Conservation (phyloP, 345 rosid genomes). For the Pistacia integerrima region DNA sequence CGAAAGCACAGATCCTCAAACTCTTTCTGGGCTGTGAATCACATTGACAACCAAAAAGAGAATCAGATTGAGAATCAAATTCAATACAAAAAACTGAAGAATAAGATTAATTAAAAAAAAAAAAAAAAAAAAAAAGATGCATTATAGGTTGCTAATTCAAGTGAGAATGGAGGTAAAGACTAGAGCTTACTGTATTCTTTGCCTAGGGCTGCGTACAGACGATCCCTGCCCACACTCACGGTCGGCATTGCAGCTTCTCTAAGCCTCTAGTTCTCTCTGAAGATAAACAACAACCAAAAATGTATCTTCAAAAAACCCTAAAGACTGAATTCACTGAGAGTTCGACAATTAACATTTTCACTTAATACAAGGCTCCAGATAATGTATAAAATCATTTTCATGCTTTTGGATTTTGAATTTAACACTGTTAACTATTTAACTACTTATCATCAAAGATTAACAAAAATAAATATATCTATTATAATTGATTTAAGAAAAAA, state of each 20-base stretch:
- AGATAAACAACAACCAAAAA: background rate
- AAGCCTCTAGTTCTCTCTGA: background rate
- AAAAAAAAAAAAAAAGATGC: background rate
- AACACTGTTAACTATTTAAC: too few relatives aligned
- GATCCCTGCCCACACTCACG: conserved; percentile 80
- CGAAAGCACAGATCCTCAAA: conserved; percentile 89
- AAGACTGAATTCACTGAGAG: background rate
- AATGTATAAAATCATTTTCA: too few relatives aligned
- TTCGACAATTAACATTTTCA: background rate
- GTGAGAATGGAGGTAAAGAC: background rate
- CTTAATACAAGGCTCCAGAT: too few relatives aligned
- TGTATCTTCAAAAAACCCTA: background rate
- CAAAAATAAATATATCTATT: too few relatives aligned
- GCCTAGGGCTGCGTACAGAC: conserved; percentile 68
- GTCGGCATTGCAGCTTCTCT: conserved; percentile 58
- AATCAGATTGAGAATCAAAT: too few relatives aligned
- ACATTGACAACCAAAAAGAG: too few relatives aligned
- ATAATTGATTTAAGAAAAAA: too few relatives aligned
- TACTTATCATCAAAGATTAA: too few relatives aligned
- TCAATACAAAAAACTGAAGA: background rate
- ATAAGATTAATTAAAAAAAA: background rate
- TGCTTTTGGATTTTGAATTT: too few relatives aligned
- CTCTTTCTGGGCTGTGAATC: conserved; percentile 59
- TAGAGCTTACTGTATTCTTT: conserved; percentile 52
- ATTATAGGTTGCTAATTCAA: background rate